These are phyloP conservation scores for Pseudisothecium myosuroides DNA, from an alignment of 225 moss, liverwort and hornwort species.

Conservation along the genomic window DNA sequence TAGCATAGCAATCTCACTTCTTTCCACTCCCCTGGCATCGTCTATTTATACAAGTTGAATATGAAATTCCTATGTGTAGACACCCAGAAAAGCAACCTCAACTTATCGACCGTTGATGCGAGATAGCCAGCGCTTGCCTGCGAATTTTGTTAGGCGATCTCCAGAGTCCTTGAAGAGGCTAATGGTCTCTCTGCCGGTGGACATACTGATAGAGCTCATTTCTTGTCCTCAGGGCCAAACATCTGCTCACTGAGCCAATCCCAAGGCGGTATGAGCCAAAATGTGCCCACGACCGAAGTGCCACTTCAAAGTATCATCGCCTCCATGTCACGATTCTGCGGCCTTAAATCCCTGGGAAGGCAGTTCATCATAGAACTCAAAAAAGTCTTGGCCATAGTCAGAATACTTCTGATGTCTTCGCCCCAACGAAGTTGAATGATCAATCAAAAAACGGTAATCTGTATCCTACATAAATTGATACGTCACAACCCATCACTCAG, in stretches of 20 bases:
- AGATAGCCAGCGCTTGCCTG: background rate
- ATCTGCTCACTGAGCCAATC: conserved; percentile 19
- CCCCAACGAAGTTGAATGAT: background rate
- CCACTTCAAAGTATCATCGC: conserved; percentile 1
- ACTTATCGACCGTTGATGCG: background rate
- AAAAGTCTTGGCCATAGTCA: background rate
- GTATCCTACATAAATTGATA: background rate
- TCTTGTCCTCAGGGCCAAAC: background rate
- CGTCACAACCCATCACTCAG: background rate
- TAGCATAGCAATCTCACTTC: background rate
- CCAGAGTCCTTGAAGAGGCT: background rate
- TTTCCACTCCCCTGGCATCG: background rate
- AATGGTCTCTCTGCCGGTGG: background rate
- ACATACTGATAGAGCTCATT: background rate
- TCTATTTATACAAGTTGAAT: background rate
- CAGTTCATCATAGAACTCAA: background rate
- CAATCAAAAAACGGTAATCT: background rate
- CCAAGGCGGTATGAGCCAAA: conserved; percentile 4
- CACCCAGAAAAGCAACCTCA: background rate
- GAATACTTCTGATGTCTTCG: background rate
- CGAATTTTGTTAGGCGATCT: background rate
- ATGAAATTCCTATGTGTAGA: background rate
- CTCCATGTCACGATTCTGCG: conserved; percentile 2
- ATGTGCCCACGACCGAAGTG: background rate
- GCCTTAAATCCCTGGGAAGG: background rate